phyloP scores from a whole-genome alignment of 768 basidiomycete genomes.

The Suillus weaverae region DNA sequence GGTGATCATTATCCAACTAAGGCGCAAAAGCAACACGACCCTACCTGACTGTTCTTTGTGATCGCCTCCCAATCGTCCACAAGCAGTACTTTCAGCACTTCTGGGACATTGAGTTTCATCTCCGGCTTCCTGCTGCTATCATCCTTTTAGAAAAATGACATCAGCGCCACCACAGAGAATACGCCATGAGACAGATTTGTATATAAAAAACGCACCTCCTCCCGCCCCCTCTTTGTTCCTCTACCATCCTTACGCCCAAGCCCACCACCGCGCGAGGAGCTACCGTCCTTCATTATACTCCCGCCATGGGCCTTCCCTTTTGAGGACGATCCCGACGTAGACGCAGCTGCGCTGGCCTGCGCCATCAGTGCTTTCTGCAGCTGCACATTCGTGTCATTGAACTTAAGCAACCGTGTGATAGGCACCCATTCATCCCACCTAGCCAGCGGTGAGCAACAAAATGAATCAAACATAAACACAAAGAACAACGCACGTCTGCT shows the following conservation, averaged over 20 bases:
- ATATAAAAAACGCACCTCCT: slow-evolving; percentile 53
- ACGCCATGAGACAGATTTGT: not conserved
- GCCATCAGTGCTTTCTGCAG: slow-evolving; percentile 69
- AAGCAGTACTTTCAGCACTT: slow-evolving; percentile 81
- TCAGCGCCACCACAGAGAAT: not conserved
- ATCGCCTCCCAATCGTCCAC: slow-evolving; percentile 99
- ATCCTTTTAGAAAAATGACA: slow-evolving; percentile 46
- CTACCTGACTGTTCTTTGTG: slow-evolving; percentile 90
- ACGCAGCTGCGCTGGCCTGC: slow-evolving; percentile 44
- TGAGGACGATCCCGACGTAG: slow-evolving; percentile 33
- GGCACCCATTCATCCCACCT: slow-evolving; percentile 99
- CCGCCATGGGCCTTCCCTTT: slow-evolving; percentile 25
- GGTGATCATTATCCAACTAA: not conserved
- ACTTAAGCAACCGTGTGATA: slow-evolving; percentile 74
- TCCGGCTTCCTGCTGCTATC: slow-evolving; percentile 81
- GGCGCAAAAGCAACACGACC: slow-evolving; percentile 12
- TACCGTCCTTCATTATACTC: slow-evolving; percentile 25
- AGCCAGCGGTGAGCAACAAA: slow-evolving; percentile 1
- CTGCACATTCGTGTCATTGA: slow-evolving; percentile 75
- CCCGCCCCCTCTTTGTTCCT: slow-evolving; percentile 70
- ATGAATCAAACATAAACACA: not conserved
- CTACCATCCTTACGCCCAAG: slow-evolving; percentile 58
- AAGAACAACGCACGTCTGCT: slow-evolving; percentile 72
- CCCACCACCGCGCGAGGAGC: slow-evolving; percentile 28
- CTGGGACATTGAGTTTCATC: slow-evolving; percentile 88